Percentiles rank a stretch among this genome's conserved stretches.
These are phyloP conservation scores for Moricandia arvensis DNA, from an alignment of 345 rosid species.

Conservation along the genomic window DNA sequence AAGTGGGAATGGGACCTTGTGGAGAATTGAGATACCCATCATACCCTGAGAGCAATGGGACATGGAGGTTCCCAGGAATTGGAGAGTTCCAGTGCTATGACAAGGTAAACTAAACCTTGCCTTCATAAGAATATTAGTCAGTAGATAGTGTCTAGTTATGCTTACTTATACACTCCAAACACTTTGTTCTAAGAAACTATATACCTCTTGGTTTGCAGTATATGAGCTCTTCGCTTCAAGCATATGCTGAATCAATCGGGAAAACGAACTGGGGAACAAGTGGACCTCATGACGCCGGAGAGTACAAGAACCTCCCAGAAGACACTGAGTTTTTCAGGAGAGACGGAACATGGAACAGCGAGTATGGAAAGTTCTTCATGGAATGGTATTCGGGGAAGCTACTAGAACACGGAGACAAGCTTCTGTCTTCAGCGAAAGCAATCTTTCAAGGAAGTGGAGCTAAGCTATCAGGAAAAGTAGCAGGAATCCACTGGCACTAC, in stretches of 20 bases:
- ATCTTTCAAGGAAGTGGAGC: conserved; percentile 67
- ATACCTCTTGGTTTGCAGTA: conserved; percentile 51
- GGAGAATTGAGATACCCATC: conserved; percentile 93
- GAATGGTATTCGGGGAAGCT: conserved; percentile 88
- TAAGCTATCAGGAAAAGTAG: conserved; percentile 79
- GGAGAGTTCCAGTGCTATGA: conserved; percentile 99
- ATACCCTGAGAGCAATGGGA: conserved; percentile 93
- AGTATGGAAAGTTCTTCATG: conserved; percentile 84
- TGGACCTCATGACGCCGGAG: conserved; percentile 89
- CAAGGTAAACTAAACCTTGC: conserved; percentile 49
- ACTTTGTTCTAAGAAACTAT: too few relatives aligned
- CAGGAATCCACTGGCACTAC: conserved; percentile 97
- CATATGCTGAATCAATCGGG: conserved; percentile 69
- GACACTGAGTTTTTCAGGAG: conserved; percentile 75
- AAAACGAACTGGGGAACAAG: conserved; percentile 71
- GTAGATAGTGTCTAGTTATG: neutral
- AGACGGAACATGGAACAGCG: conserved; percentile 90
- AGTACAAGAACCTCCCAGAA: conserved; percentile 82
- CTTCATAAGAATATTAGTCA: conserved; percentile 9
- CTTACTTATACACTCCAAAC: neutral
- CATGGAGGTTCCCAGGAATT: conserved; percentile 92
- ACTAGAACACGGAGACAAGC: conserved; percentile 71
- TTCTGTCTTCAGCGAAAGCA: conserved; percentile 70
- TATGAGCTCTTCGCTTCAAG: conserved; percentile 83
- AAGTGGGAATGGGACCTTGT: conserved; percentile 98